Conservation (phyloP, 2,329 filamentous ascomycete species). For the Pseudogymnoascus pannorum region DNA sequence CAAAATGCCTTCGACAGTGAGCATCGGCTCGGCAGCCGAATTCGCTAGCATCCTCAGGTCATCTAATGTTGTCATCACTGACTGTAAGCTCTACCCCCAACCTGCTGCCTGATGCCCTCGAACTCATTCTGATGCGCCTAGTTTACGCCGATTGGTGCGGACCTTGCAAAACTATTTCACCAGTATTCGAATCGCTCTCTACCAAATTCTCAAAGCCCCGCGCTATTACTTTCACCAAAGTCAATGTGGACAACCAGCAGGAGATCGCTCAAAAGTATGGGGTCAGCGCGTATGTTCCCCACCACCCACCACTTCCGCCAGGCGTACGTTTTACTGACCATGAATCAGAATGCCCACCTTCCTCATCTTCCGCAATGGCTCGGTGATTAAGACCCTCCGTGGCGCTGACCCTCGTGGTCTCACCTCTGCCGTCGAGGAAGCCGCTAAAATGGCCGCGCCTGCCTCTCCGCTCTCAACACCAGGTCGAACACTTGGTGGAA, state of each 20-base stretch:
- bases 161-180: slow-evolving; percentile 87
- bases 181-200: slow-evolving; percentile 78
- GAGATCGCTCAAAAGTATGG: slow-evolving; percentile 70
- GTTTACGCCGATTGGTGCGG: slow-evolving; percentile 95
- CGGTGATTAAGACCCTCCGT: slow-evolving; percentile 65
- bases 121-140: slow-evolving; percentile 34
- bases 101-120: slow-evolving; percentile 17
- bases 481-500: slow-evolving; percentile 51
- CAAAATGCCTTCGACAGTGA: slow-evolving; percentile 31
- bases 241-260: slow-evolving; percentile 80
- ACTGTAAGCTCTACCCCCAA: slow-evolving; percentile 57
- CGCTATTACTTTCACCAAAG: slow-evolving; percentile 81
- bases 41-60: slow-evolving; percentile 65
- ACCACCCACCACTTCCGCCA: background rate
- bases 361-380: slow-evolving; percentile 74
- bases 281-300: slow-evolving; percentile 58
- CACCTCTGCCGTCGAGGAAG: slow-evolving; percentile 67
- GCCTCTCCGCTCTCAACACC: slow-evolving; percentile 45
- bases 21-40: slow-evolving; percentile 59
- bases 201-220: slow-evolving; percentile 71
- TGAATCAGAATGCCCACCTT: slow-evolving; percentile 74
- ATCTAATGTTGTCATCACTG: slow-evolving; percentile 75
- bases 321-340: slow-evolving; percentile 11
- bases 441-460: slow-evolving; percentile 43
- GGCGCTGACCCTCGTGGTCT: slow-evolving; percentile 76